Base-by-base conservation (phyloP, 2,329 filamentous ascomycete species). In the Tetracladium maxilliforme region DNA sequence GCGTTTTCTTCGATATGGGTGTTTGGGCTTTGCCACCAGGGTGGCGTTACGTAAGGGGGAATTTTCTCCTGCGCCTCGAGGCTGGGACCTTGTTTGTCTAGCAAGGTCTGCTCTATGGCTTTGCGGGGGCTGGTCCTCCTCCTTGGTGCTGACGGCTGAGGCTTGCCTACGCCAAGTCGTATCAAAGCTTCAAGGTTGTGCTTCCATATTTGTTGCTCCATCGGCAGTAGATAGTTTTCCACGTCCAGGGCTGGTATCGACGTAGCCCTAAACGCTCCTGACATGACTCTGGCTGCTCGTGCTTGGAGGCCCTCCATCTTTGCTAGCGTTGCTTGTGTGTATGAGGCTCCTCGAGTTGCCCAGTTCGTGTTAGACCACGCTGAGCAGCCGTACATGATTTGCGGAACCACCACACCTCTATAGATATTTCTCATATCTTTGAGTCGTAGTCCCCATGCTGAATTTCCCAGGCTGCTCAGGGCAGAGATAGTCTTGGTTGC, bases 331-430 rank as follows among this genome's bases (percentile, higher is more conserved):
- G 22, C 13, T 28, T n/a, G 16, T n/a, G n/a, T n/a, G n/a, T n/a
- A n/a, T n/a, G n/a, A n/a, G n/a, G n/a, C n/a, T n/a, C n/a, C n/a
- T n/a, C n/a, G n/a, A n/a, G n/a, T n/a, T n/a, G n/a, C n/a, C n/a
- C n/a, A n/a, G n/a, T n/a, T n/a, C n/a, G 28, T 21, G 12, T 30
- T 16, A 17, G 16, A 27, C 42, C 30, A 48, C 19, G 38, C 35
- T 13, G 35, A 41, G 28, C 37, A 40, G 5, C 37, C 33, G 24
- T 41, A 49, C 16, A 48, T 35, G 14, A 50, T 35, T 30, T 47
- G 35, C 5, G 35, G 41, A 11, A 47, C 31, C n/a, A 40, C 28
- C 7, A 44, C 38, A 19, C 32, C 42, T 33, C 39, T 19, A 25
- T 45, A 48, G 19, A 46, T 35, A 25, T 26, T 27, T 10, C 36